A percentile compares a stretch with the other conserved stretches of the same genome.
Evolutionary conservation across 371 early-diverging fungal genomes (phyloP).

Genomic region (Zopfochytrium polystomum): DNA sequence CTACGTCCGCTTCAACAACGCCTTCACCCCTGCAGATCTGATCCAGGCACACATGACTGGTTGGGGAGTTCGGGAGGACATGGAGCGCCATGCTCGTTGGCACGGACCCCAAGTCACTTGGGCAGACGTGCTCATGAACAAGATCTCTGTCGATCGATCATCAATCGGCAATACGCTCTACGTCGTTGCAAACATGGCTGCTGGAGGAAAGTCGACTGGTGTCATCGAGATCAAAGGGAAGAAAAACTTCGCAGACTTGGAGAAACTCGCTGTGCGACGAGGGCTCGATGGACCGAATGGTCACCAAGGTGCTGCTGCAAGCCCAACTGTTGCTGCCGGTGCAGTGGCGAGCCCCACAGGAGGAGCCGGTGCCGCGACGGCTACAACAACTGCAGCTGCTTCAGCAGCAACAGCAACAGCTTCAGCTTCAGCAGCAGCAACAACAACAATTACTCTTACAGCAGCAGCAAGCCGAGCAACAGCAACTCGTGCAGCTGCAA

Average conservation of each 20-base stretch:
- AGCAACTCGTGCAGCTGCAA: conserved; percentile 7
- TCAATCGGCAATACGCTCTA: conserved; percentile 50
- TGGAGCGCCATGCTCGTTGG: conserved; percentile 42
- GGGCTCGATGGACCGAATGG: conserved; percentile 16
- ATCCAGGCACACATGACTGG: conserved; percentile 38
- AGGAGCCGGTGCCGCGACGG: conserved; percentile 4
- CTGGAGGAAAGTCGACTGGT: conserved; percentile 29
- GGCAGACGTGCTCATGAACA: conserved; percentile 46
- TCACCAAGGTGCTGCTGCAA: background rate
- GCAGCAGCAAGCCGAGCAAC: conserved; percentile 5
- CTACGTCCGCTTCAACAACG: conserved; percentile 42
- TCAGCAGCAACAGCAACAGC: conserved; percentile 21
- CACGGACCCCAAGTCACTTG: conserved; percentile 49
- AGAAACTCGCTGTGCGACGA: conserved; percentile 16
- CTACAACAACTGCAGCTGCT: conserved; percentile 12
- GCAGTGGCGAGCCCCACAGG: conserved; percentile 5
- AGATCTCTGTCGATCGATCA: conserved; percentile 48
- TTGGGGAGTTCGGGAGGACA: conserved; percentile 49
- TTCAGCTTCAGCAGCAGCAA: conserved; percentile 19
- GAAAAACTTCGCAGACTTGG: conserved; percentile 38
- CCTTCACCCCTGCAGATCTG: conserved; percentile 37
- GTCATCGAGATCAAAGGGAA: conserved; percentile 27
- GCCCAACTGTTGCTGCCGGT: background rate
- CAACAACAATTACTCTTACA: conserved; percentile 11
- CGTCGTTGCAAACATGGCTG: conserved; percentile 44